A percentile compares a stretch with the other conserved stretches of the same genome.
phyloP scores from a whole-genome alignment of 495 filamentous ascomycete species.

The Sordaria brevicollis region DNA sequence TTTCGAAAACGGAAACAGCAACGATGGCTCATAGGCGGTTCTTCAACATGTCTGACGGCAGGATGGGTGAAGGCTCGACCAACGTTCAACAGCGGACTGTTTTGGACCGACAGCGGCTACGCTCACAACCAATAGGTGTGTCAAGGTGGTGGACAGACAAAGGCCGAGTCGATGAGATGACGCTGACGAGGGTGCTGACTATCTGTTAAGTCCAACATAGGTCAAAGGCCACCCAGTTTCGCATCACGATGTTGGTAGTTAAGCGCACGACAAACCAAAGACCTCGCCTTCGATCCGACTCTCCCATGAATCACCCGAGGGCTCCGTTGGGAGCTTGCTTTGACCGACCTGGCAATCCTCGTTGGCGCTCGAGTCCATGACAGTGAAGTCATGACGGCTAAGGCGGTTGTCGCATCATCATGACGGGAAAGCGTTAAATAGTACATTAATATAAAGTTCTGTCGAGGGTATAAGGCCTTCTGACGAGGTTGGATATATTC shows the following conservation, averaged over 20 bases:
- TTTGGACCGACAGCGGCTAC: not conserved
- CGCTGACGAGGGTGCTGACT: not conserved
- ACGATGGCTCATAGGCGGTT: not conserved
- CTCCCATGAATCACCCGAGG: not conserved
- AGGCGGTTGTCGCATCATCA: not conserved
- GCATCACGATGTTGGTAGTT: not conserved
- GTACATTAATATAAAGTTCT: not conserved
- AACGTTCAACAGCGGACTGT: not conserved
- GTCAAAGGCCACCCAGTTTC: not conserved
- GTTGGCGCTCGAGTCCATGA: not conserved
- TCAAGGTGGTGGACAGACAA: not conserved
- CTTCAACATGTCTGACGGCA: not conserved
- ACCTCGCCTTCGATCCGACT: not conserved
- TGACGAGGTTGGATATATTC: not conserved
- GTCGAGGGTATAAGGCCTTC: not conserved
- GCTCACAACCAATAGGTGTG: not conserved
- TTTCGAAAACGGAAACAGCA: not conserved
- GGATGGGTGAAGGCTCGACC: not conserved
- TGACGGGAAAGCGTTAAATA: not conserved
- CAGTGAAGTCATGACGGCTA: not conserved
- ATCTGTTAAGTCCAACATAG: not conserved
- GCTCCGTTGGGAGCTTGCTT: not conserved
- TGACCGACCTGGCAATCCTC: not conserved
- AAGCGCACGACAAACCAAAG: not conserved
- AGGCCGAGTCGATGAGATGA: not conserved